Base-by-base conservation (phyloP, 2,329 filamentous ascomycete species). In the Botrytis sinoallii region DNA sequence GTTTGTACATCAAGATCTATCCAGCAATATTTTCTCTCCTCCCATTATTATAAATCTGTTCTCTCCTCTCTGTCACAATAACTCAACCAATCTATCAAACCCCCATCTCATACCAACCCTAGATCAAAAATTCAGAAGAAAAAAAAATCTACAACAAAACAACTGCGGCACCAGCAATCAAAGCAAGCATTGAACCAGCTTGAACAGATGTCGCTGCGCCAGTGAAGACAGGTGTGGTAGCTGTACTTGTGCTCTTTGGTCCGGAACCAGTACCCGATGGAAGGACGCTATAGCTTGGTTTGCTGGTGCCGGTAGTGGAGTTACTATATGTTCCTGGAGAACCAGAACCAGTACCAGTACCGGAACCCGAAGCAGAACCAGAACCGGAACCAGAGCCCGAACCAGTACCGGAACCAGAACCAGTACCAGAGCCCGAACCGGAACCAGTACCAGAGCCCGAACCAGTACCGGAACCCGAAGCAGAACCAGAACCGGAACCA, bases 261-360 rank as follows among this genome's bases (percentile, higher is more conserved):
- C 35, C 65, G 3, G 65, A 29, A 14, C 35, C 60, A 6, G 70
- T 67, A 12, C 48, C 38, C 7, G 71, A 59, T 59, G 63, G 70
- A 20, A 14, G 10, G 8, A 35, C 16, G 9, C 22, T 40, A 25
- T 65, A 46, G 42, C 25, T 40, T 38, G 44, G 44, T 9, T 46
- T 57, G 64, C 18, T 66, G 42, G 20, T 32, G n/a, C 25, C 16
- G 25, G 60, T 22, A 46, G 42, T 68, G 2, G 71, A 48, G 29
- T 68, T 72, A 10, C 52, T 18, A 22, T 72, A 72, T 32, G 46
- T n/a, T 38, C 70, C 70, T 14, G 70, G 38, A 29, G 57, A 38
- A 5, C 32, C 10, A 2, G 57, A 38, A 7, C 57, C n/a, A 1
- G 61, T 29, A 1, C 29, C 40, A 0, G 63, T 48, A 6, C 57